Conservation (phyloP, 306 rosid species). For the Dalbergia cultrata region DNA sequence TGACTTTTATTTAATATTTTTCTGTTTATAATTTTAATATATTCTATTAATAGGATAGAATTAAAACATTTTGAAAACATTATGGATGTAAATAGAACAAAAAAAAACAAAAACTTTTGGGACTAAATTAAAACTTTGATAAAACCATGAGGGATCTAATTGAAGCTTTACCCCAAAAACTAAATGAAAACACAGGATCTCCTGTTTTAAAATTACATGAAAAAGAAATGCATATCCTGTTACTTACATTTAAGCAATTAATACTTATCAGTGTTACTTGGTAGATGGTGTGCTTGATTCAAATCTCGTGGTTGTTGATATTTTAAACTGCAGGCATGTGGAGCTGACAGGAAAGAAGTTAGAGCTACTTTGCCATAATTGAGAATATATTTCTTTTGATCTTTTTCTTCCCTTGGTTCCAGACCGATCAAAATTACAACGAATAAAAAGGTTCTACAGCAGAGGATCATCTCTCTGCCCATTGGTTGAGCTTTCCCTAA, state of each 20-base stretch:
- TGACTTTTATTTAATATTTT: no score
- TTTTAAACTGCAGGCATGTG: conserved; percentile 65
- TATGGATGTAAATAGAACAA: no score
- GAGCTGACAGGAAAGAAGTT: conserved; percentile 80
- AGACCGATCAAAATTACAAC: conserved; percentile 22
- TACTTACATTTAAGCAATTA: background rate
- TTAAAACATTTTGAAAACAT: no score
- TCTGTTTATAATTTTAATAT: no score
- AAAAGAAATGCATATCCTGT: conserved; percentile 10
- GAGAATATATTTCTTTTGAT: conserved; percentile 9
- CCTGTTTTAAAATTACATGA: background rate
- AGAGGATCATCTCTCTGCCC: conserved; percentile 50
- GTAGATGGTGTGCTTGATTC: conserved; percentile 24
- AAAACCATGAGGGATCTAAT: no score
- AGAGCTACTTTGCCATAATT: conserved; percentile 65
- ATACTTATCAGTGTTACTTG: background rate
- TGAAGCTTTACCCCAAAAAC: background rate
- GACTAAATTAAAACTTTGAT: no score
- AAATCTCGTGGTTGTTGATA: conserved; percentile 1
- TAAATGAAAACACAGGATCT: background rate
- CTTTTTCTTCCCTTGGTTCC: conserved; percentile 1
- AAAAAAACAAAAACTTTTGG: no score
- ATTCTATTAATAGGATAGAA: no score
- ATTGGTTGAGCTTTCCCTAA: conserved; percentile 27
- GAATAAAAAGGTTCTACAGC: conserved; percentile 48